Base-by-base conservation (phyloP, 768 basidiomycete genomes). In the Xerocomellus amylosporus region DNA sequence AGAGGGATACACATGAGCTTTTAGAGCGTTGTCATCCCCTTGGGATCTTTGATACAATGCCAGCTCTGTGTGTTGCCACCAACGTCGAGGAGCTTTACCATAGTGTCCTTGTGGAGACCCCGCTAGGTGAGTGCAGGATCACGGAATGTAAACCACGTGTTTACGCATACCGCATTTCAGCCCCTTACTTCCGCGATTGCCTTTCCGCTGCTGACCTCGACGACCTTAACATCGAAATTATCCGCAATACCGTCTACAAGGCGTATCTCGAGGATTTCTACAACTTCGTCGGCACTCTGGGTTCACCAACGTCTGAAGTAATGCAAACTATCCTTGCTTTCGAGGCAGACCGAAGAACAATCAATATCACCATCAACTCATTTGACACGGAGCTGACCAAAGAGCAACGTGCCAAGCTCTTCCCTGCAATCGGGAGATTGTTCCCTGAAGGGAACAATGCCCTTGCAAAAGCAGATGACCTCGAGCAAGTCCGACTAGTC, bases 301-400 rank as follows among this genome's bases (percentile, higher is more conserved):
- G 92, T 39, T 80, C 83, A 10, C 91, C 97, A 0, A 98, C 97
- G 4, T 79, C 84, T 14, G 93, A 96, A 41, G 85, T 93, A 60
- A 98, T 98, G 97, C 83, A 88, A 56, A 81, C 79, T 37, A 93
- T 97, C 65, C 85, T 99, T 54, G 79, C 88, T 8, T 99, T 99
- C 65, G 97, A 99, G 77, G 97, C 96, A 26, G 97, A 99, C 75
- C 82, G 97, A 34, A 86, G 97, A 48, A 88, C 94, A 2, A 88
- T 98, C 71, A 99, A 98, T 77, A 98, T 99, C 73, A 97, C 97
- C 33, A 91, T 99, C 78, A 99, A 99, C 79, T 98, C 97, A 13
- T 96, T 98, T 75, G 88, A 88, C 55, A 98, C 97, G 5, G 93
- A 93, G 64, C 82, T 99, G 55, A 79, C 88, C 38, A 99, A 99